phyloP scores from a whole-genome alignment of 331 rosid genomes.

The Quercus phellos region DNA sequence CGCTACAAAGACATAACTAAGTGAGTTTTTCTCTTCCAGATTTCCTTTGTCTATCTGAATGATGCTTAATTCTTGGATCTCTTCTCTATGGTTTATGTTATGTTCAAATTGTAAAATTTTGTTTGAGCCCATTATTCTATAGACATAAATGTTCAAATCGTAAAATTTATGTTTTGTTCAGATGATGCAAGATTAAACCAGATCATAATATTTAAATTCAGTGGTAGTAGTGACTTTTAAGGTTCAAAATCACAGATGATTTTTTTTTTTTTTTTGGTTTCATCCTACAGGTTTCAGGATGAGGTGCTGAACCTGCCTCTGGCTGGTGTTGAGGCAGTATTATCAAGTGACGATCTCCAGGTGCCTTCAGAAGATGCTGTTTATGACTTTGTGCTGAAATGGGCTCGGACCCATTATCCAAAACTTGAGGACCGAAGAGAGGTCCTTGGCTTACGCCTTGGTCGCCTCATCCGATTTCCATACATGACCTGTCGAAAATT shows the following conservation, averaged over 20 bases:
- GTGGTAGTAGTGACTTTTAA: not conserved
- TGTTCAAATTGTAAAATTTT: not conserved
- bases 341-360: conserved; percentile 44
- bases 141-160: not conserved
- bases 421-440: conserved; percentile 33
- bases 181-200: not conserved
- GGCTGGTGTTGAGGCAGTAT: conserved; percentile 44
- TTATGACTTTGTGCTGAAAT: conserved; percentile 40
- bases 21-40: conserved; percentile 22
- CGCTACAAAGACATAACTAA: conserved; percentile 39
- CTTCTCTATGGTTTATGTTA: not conserved
- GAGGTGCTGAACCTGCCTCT: conserved; percentile 49
- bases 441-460: conserved; percentile 36
- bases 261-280: not conserved
- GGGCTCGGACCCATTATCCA: conserved; percentile 43
- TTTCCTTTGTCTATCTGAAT: not conserved
- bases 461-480: conserved; percentile 44
- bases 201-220: not conserved
- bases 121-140: not conserved
- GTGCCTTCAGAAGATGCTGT: conserved; percentile 43
- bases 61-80: not conserved
- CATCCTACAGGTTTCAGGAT: conserved; percentile 25
- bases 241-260: not conserved
- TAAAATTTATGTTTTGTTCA: no score
- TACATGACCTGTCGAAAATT: conserved; percentile 44